Base-by-base conservation (phyloP, 805 yeast genomes). In the Nakazawaea holstii region DNA sequence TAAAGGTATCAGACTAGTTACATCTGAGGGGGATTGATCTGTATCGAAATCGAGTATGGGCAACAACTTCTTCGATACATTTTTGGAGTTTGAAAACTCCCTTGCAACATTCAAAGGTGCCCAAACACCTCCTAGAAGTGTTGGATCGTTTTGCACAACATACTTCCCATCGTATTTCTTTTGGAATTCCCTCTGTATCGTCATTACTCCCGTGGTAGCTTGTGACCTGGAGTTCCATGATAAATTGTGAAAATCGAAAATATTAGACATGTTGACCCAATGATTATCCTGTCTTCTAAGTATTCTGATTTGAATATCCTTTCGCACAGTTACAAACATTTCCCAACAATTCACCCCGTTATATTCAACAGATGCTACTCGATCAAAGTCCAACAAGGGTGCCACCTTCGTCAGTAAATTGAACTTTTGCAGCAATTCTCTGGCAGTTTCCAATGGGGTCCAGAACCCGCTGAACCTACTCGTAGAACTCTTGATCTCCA, bases 91-190 rank as follows among this genome's bases (percentile, higher is more conserved):
- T 7, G 39, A 13, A 27, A 17, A 42, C 5, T 33, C 45, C 13
- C 31, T 33, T 10, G 45, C 45, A 8, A 42, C 39, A 11, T 35
- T 24, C 17, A 42, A 15, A 13, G 45, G 39, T 4, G 35, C 45
- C 45, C 45, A 42, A 11, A 33, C 26, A 4, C 45, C 45, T 11
- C 45, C 45, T 17, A 33, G 35, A 7, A 42, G 39, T 7, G 45
- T 42, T 9, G 35, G 45, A 15, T 42, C 45, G 13, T 33, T 20
- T 8, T 32, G 27, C 6, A 33, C 33, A 8, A 35, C 28, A 27
- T 33, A 33, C 6, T 35, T 8, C 6, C 32, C 33, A 6, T 20
- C 17, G 26, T 33, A 32, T 11, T 8, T 28, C 33, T 33, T 42
- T 15, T 33, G 35, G 15, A 42, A 42, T 15, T 42, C 29, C 20